Conservation (phyloP, 371 early-diverging fungal genomes). For the Apophysomyces variabilis region DNA sequence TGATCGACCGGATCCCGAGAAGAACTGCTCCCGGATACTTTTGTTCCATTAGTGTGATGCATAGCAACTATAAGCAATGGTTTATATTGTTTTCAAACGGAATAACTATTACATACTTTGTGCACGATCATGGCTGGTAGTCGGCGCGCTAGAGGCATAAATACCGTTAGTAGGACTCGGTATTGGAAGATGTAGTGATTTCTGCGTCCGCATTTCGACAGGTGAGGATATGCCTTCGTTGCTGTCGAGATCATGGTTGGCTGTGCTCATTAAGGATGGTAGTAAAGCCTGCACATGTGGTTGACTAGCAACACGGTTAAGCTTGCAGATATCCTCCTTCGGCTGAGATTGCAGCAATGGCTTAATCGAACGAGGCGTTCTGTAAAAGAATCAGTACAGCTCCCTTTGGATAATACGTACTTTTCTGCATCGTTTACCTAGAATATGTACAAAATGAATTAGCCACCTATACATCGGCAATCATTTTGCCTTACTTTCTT, state of each 20-base stretch:
- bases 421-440: constrained; percentile 19
- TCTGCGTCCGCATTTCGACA: not conserved
- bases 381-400: not conserved
- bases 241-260: constrained; percentile 37
- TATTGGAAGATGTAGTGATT: constrained; percentile 22
- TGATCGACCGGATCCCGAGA: not conserved
- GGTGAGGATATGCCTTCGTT: constrained; percentile 63
- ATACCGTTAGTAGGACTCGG: constrained; percentile 35
- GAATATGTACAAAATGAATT: not conserved
- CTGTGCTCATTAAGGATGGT: constrained; percentile 11
- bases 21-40: constrained; percentile 13
- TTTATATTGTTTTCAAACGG: too few relatives aligned
- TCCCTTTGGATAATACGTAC: not conserved
- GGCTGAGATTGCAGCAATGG: constrained; percentile 18
- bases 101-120: not conserved
- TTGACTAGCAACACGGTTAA: constrained; percentile 44
- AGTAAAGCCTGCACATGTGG: constrained; percentile 45
- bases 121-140: not conserved
- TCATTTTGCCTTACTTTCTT: constrained; percentile 1
- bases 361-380: not conserved
- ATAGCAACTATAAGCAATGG: not conserved
- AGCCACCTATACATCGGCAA: not conserved
- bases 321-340: constrained; percentile 34
- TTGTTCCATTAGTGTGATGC: constrained; percentile 23
- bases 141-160: constrained; percentile 22